Evolutionary conservation across 768 basidiomycete genomes (phyloP).

Genomic region (Hirschioporus abietinus): DNA sequence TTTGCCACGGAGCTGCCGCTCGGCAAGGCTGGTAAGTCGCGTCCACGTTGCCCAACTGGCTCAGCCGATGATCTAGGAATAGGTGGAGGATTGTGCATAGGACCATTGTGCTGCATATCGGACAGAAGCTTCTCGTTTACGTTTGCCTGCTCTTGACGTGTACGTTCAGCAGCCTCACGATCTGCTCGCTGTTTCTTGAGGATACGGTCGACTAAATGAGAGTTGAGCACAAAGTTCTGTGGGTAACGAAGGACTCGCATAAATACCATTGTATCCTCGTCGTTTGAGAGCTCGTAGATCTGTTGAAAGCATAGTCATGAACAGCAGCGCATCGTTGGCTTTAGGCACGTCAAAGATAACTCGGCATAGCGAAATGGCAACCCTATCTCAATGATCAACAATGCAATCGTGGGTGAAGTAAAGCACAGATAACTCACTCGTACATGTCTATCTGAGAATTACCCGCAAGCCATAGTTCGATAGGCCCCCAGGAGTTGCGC

Average conservation of each 20-base stretch:
- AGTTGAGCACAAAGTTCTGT: constrained; percentile 12
- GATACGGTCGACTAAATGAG: constrained; percentile 74
- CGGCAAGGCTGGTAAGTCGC: neutral
- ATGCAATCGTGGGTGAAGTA: neutral
- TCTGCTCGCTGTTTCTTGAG: constrained; percentile 77
- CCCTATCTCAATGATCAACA: constrained; percentile 38
- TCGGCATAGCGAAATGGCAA: constrained; percentile 79
- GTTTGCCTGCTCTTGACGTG: constrained; percentile 32
- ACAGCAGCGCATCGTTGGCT: constrained; percentile 81
- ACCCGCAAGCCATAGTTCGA: constrained; percentile 74
- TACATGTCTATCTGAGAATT: constrained; percentile 82
- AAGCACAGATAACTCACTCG: constrained; percentile 53
- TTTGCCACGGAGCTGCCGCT: neutral
- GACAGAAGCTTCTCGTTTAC: constrained; percentile 22
- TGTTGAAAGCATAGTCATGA: constrained; percentile 92
- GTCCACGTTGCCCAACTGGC: neutral
- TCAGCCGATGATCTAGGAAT: neutral
- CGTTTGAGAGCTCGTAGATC: constrained; percentile 76
- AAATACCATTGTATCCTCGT: constrained; percentile 81
- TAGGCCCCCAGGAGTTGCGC: constrained; percentile 47
- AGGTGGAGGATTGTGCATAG: neutral
- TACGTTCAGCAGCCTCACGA: constrained; percentile 47
- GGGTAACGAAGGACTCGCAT: constrained; percentile 12
- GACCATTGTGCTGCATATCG: neutral
- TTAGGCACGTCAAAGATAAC: constrained; percentile 73